Evolutionary conservation across 306 rosid species (phyloP), one percentile per base, ranked within the genome.

Genomic region (Cucumis cinereus): DNA sequence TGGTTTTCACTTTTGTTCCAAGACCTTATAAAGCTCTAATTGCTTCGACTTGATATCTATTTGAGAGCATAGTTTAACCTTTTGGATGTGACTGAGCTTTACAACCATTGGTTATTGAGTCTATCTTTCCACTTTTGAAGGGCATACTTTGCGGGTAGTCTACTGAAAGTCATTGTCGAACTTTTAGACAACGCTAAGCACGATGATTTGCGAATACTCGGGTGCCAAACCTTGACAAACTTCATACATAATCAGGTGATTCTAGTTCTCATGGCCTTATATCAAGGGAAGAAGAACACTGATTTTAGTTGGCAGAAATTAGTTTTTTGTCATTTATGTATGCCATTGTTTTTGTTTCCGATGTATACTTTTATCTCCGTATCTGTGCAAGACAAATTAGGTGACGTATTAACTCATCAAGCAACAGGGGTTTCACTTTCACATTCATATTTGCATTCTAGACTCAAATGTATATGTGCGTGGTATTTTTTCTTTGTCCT

Each of bases 221-320:
- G 98, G 81, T 92, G 99, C 89, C 99, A 92, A 81, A 87, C 85
- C 73, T 82, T 95, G 74, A 87, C 93, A 26, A 88, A 79, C 77
- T 95, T 95, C 88, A 85, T 95, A 81, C 89, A 85, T 81, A 80
- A 82, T 81, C 99, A 92, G 96, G 99, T 89, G 66, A 87, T 76
- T 71, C 10, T 74, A 74, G 69, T 28, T 36, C 58, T 20, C 33
- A 20, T 74, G 38, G 61, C 24, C 40, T 59, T n/a, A 73, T 75
- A 60, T 73, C 40, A 47, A n/a, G 19, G 53, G 73, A 64, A 61
- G 53, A 60, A 28, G 22, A 69, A 69, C 36, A 68, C 38, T 24
- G 33, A 70, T 70, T 43, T 9, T 45, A 20, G 12, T 24, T 22
- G 15, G n/a, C 20, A 70, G 57, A 14, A 24, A 12, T 8, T 22